Conservation (phyloP, 768 basidiomycete species). For the Goffeauzyma gilvescens region DNA sequence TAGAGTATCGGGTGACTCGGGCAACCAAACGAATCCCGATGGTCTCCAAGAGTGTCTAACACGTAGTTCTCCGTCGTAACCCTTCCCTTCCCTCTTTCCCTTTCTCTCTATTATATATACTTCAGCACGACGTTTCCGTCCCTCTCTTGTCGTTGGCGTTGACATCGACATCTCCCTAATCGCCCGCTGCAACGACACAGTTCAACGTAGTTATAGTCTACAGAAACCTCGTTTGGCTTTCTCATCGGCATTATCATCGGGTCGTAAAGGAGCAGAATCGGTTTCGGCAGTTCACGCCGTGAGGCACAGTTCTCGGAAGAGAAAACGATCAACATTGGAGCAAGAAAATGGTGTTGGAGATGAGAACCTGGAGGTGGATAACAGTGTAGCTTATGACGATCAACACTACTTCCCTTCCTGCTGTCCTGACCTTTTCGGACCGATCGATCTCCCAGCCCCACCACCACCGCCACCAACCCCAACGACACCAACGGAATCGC, state of each 20-base stretch:
- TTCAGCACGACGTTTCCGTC: slow-evolving; percentile 6
- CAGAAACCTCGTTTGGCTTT: slow-evolving; percentile 1
- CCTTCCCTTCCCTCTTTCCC: neutral
- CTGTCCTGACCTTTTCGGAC: slow-evolving; percentile 4
- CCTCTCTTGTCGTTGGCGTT: slow-evolving; percentile 6
- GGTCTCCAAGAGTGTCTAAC: too few relatives aligned
- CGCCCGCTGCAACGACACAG: slow-evolving; percentile 5
- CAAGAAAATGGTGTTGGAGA: too few relatives aligned
- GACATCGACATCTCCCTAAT: slow-evolving; percentile 46
- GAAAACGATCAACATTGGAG: too few relatives aligned
- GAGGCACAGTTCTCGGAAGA: too few relatives aligned
- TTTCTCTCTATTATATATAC: too few relatives aligned
- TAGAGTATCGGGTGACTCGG: too few relatives aligned
- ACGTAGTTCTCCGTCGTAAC: neutral
- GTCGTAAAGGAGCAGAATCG: too few relatives aligned
- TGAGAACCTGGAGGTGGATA: too few relatives aligned
- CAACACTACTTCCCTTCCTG: slow-evolving; percentile 7
- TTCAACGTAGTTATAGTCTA: slow-evolving; percentile 5
- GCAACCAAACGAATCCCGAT: neutral
- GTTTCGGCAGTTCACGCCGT: too few relatives aligned
- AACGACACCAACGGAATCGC: neutral
- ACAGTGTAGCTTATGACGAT: too few relatives aligned
- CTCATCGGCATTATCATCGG: too few relatives aligned
- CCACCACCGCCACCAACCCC: neutral
- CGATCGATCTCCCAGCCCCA: neutral